Evolutionary conservation across 768 basidiomycete genomes (phyloP).

Genomic region (Pulveroboletus frians): DNA sequence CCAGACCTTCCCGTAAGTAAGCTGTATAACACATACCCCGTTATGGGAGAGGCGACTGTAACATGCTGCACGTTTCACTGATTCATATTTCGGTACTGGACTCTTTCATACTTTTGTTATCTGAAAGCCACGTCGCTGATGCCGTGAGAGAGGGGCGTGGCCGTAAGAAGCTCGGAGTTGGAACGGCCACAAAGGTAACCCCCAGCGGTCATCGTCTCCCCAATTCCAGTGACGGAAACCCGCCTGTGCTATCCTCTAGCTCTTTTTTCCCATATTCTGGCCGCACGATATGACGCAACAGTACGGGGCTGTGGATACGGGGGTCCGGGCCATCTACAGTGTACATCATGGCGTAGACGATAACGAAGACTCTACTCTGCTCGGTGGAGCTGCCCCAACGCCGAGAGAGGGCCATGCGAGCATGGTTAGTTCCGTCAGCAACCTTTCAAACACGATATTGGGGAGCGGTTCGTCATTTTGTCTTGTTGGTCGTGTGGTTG

Average conservation of each 20-base stretch:
- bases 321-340: slow-evolving; percentile 21
- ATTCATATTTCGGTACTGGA: too few relatives aligned
- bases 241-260: not conserved
- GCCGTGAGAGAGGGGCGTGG: not conserved
- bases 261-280: slow-evolving; percentile 6
- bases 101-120: too few relatives aligned
- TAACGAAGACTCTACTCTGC: slow-evolving; percentile 56
- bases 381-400: slow-evolving; percentile 36
- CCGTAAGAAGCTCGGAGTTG: not conserved
- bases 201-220: not conserved
- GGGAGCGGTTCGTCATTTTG: slow-evolving; percentile 63
- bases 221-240: too few relatives aligned
- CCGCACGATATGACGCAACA: slow-evolving; percentile 62
- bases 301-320: slow-evolving; percentile 54
- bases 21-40: too few relatives aligned
- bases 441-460: slow-evolving; percentile 86
- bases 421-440: slow-evolving; percentile 65
- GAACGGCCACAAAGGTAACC: too few relatives aligned
- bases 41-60: too few relatives aligned
- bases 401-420: slow-evolving; percentile 62
- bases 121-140: too few relatives aligned
- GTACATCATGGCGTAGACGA: slow-evolving; percentile 14
- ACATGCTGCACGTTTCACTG: too few relatives aligned
- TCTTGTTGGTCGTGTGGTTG: not conserved
- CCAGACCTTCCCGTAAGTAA: too few relatives aligned